Conservation (phyloP, 169 alveolate species). For the Cryptosporidium sp. region DNA sequence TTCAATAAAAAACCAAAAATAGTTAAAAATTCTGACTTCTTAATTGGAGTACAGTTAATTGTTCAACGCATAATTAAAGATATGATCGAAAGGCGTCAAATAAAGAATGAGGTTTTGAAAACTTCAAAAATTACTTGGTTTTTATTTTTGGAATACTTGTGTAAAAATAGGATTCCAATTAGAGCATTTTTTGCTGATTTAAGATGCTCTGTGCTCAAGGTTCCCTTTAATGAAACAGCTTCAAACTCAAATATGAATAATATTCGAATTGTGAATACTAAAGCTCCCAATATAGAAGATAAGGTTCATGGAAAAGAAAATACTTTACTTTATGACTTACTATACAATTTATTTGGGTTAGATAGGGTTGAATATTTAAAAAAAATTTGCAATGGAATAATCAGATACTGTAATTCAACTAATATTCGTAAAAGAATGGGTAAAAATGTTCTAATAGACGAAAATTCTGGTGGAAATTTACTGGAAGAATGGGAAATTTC, state of each 20-base stretch:
- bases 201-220: slow-evolving; percentile 55
- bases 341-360: slow-evolving; percentile 5
- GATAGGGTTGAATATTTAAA: slow-evolving; percentile 22
- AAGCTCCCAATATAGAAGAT: background rate
- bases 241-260: background rate
- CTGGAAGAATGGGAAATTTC: slow-evolving; percentile 74
- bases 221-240: slow-evolving; percentile 58
- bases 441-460: background rate
- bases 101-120: background rate
- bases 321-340: background rate
- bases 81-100: slow-evolving; percentile 54
- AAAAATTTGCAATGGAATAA: slow-evolving; percentile 17
- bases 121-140: slow-evolving; percentile 41
- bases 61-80: slow-evolving; percentile 52
- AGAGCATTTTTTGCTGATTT: slow-evolving; percentile 69
- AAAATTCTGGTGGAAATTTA: background rate
- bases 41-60: slow-evolving; percentile 59
- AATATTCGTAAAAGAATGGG: background rate
- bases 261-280: background rate
- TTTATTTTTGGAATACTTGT: slow-evolving; percentile 14
- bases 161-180: slow-evolving; percentile 34
- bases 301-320: background rate
- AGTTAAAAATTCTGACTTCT: slow-evolving; percentile 56
- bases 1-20: slow-evolving; percentile 26
- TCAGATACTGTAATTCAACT: slow-evolving; percentile 11